Evolutionary conservation across 148 eudicot species (phyloP).

Genomic region (Pouteria glomerata): DNA sequence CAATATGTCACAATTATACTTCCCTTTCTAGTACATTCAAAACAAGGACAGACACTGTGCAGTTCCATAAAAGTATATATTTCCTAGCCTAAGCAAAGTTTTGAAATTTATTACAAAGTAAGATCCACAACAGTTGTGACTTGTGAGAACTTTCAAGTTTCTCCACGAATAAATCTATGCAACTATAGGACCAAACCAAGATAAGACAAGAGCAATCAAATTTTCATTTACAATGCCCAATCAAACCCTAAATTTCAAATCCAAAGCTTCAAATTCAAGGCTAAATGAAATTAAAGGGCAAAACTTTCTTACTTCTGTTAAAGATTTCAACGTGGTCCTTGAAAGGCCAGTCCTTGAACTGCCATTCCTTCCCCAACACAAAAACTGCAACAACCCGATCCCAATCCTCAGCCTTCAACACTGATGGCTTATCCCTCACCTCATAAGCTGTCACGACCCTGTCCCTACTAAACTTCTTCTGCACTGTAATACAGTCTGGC

Average conservation of each 20-base stretch:
- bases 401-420: constrained; percentile 84
- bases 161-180: neutral
- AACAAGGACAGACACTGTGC: neutral
- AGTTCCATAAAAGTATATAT: neutral
- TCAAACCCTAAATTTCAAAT: neutral
- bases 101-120: neutral
- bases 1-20: neutral
- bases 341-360: constrained; percentile 91
- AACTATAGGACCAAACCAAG: neutral
- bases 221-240: neutral
- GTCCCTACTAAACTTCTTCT: constrained; percentile 96
- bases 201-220: neutral
- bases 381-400: constrained; percentile 93
- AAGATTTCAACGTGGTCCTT: constrained; percentile 93
- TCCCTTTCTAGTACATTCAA: neutral
- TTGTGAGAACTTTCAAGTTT: neutral
- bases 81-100: neutral
- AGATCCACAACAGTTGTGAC: neutral
- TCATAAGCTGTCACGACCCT: constrained; percentile 84
- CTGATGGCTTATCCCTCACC: constrained; percentile 93
- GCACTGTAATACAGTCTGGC: constrained; percentile 93
- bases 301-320: constrained; percentile 50
- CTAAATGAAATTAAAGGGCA: neutral
- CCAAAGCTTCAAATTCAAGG: neutral
- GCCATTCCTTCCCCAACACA: constrained; percentile 96